These are phyloP conservation scores for Fragaria vesca DNA, from an alignment of 306 rosid genomes.

Conservation along the genomic window DNA sequence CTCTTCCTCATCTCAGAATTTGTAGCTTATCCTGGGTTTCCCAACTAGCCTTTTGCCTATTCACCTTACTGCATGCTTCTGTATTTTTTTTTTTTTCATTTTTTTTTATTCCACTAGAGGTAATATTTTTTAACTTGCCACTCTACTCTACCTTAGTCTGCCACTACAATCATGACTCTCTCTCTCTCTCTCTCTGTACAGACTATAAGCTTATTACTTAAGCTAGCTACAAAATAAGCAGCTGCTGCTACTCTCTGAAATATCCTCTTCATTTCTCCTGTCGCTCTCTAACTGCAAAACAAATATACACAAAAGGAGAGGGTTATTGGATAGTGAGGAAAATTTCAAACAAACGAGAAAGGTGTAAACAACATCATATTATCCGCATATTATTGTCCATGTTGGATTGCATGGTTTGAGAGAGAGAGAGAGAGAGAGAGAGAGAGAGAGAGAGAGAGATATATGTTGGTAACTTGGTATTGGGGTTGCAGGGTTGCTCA, in stretches of 20 bases:
- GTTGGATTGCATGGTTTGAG: constrained; percentile 24
- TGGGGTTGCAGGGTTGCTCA: constrained; percentile 49
- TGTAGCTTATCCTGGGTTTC: constrained; percentile 22
- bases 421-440: constrained; percentile 26
- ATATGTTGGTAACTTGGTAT: constrained; percentile 23
- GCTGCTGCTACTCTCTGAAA: constrained; percentile 19
- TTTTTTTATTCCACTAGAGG: background rate
- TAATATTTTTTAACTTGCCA: constrained; percentile 27
- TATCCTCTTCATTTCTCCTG: constrained; percentile 18
- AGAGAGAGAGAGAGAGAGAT: constrained; percentile 28
- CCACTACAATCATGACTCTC: constrained; percentile 48
- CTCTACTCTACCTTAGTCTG: constrained; percentile 27
- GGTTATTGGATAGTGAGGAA: constrained; percentile 35
- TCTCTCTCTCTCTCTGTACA: background rate
- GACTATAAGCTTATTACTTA: constrained; percentile 16
- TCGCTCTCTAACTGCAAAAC: constrained; percentile 28
- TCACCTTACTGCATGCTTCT: constrained; percentile 8
- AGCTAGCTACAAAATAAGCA: constrained; percentile 19
- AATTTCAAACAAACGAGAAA: background rate
- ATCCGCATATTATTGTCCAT: constrained; percentile 30
- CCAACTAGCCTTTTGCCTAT: constrained; percentile 24
- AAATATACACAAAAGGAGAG: constrained; percentile 24
- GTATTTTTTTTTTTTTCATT: background rate
- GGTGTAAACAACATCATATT: constrained; percentile 27
- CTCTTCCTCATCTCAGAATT: constrained; percentile 23